These are phyloP conservation scores for Aspergillus tamarii DNA, from an alignment of 2,329 filamentous ascomycete genomes.

Conservation along the genomic window DNA sequence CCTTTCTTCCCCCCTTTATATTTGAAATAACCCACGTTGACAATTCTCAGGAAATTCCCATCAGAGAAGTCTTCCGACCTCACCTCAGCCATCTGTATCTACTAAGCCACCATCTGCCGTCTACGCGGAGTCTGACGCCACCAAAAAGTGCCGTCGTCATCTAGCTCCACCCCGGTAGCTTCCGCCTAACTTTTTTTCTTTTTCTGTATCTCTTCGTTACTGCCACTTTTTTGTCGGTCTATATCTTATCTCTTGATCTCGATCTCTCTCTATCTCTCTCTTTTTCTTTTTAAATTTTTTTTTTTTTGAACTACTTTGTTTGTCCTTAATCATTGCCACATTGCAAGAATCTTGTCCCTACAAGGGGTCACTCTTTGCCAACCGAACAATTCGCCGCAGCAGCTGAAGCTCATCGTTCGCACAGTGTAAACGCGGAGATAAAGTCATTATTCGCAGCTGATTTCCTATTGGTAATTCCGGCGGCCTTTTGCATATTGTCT, in stretches of 20 bases:
- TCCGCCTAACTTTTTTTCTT: neutral
- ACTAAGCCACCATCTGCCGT: neutral
- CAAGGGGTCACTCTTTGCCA: neutral
- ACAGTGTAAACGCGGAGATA: neutral
- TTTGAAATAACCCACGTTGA: neutral
- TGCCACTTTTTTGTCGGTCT: neutral
- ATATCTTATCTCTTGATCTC: neutral
- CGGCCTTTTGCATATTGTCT: neutral
- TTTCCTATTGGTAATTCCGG: neutral
- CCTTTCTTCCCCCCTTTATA: neutral
- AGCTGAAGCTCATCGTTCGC: neutral
- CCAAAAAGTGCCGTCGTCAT: constrained; percentile 2
- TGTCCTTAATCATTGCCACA: neutral
- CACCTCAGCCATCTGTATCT: neutral
- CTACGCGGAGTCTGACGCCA: constrained; percentile 1
- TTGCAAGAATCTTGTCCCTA: neutral
- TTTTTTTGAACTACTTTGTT: neutral
- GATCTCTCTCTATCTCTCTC: too few relatives aligned
- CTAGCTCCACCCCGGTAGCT: neutral
- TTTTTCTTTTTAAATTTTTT: neutral
- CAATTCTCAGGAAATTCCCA: neutral
- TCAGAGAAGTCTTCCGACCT: neutral
- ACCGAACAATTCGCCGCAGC: neutral
- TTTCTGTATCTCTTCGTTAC: neutral
- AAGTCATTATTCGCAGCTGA: neutral